These are phyloP conservation scores for Cenococcum geophilum DNA, from an alignment of 495 filamentous ascomycete species.

Conservation along the genomic window DNA sequence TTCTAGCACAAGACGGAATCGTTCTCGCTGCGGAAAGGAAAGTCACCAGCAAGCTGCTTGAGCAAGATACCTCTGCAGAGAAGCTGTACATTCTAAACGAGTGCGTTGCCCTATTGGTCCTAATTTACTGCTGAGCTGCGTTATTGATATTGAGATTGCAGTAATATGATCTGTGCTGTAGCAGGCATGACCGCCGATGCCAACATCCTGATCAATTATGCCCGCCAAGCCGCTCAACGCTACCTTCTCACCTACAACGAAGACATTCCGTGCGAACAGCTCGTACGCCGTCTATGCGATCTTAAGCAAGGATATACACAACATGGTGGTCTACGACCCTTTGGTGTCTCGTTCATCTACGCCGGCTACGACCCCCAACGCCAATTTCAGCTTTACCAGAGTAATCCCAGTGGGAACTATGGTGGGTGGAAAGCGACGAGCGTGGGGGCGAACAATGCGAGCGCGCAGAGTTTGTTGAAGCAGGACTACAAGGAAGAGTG, in stretches of 20 bases:
- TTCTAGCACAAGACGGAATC: slow-evolving; percentile 95
- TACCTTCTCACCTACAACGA: slow-evolving; percentile 99
- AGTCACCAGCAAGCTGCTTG: slow-evolving; percentile 96
- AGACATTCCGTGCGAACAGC: slow-evolving; percentile 98
- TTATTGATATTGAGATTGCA: slow-evolving; percentile 35
- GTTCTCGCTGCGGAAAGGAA: slow-evolving; percentile 98
- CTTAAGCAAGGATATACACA: slow-evolving; percentile 99
- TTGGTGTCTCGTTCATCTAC: slow-evolving; percentile 99
- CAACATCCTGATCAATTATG: slow-evolving; percentile 99
- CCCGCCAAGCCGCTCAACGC: slow-evolving; percentile 88
- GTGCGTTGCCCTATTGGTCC: slow-evolving; percentile 47
- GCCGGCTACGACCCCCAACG: slow-evolving; percentile 91
- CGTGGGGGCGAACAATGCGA: slow-evolving; percentile 95
- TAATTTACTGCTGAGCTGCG: not conserved
- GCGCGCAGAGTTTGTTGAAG: slow-evolving; percentile 94
- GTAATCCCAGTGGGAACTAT: slow-evolving; percentile 99
- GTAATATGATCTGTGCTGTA: slow-evolving; percentile 99
- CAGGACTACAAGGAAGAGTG: slow-evolving; percentile 99
- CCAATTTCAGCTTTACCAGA: slow-evolving; percentile 98
- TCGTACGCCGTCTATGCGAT: slow-evolving; percentile 93
- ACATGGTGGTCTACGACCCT: slow-evolving; percentile 93
- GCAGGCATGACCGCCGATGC: slow-evolving; percentile 99
- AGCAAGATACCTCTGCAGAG: slow-evolving; percentile 98
- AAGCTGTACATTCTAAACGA: slow-evolving; percentile 99
- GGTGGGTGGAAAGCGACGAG: slow-evolving; percentile 99